phyloP scores from a whole-genome alignment of 257 asterid genomes.

The Solanum bulbocastanum region DNA sequence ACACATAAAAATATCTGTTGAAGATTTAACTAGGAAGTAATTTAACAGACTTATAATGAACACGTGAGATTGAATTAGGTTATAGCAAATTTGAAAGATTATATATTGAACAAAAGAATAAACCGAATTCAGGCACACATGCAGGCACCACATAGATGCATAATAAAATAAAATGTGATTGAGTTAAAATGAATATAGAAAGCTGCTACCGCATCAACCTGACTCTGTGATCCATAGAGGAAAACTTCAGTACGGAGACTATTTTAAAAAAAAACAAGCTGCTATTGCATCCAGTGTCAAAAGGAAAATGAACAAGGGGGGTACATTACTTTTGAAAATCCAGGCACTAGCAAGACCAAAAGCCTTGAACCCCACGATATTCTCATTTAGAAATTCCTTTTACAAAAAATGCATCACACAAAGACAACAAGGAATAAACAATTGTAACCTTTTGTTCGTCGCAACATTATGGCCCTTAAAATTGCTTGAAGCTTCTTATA shows the following conservation, averaged over 20 bases:
- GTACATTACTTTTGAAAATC: neutral
- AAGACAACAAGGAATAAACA: neutral
- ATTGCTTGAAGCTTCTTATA: conserved; percentile 79
- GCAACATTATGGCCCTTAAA: conserved; percentile 82
- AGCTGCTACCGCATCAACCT: neutral
- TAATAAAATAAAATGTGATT: neutral
- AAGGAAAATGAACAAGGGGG: neutral
- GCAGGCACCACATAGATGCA: neutral
- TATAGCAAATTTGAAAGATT: neutral
- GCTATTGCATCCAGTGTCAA: neutral
- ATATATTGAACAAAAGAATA: neutral
- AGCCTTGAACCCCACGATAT: neutral
- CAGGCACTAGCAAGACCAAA: neutral
- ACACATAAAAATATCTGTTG: neutral
- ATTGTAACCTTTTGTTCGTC: conserved; percentile 84
- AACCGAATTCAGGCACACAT: neutral
- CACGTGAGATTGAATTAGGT: neutral
- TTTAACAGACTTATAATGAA: neutral
- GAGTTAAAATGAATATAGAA: neutral
- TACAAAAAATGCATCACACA: neutral
- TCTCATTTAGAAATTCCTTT: neutral
- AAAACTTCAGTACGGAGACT: neutral
- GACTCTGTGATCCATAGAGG: neutral
- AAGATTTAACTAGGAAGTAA: conserved; percentile 3
- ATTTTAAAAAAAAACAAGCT: neutral